phyloP scores from a whole-genome alignment of 1,284 basidiomycete genomes.

The Serendipita sp. region DNA sequence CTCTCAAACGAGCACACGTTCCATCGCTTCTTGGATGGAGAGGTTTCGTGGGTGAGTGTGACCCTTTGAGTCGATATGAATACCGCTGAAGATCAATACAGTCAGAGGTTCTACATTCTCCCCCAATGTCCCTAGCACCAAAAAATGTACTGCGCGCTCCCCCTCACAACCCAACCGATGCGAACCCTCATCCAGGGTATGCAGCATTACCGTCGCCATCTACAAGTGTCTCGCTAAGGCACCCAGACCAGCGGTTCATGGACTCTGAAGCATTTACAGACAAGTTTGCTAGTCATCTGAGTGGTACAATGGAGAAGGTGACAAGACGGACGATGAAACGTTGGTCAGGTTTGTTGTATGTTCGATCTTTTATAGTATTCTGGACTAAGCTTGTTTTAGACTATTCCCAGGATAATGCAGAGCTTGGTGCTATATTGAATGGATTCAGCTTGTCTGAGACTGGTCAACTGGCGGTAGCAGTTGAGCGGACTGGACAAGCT shows the following conservation, averaged over 20 bases:
- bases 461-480: constrained; percentile 55
- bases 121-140: constrained; percentile 78
- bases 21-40: constrained; percentile 87
- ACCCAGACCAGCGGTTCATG: constrained; percentile 85
- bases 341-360: constrained; percentile 60
- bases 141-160: constrained; percentile 95
- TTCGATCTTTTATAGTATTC: background rate
- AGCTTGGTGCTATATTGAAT: constrained; percentile 90
- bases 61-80: constrained; percentile 14
- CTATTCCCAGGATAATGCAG: constrained; percentile 78
- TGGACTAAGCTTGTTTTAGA: constrained; percentile 31
- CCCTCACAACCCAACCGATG: constrained; percentile 84
- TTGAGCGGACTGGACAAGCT: constrained; percentile 91
- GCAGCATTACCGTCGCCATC: constrained; percentile 79
- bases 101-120: constrained; percentile 84
- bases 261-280: constrained; percentile 95
- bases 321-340: constrained; percentile 83
- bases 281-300: constrained; percentile 87
- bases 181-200: constrained; percentile 60
- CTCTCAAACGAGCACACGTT: constrained; percentile 89
- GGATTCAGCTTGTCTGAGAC: constrained; percentile 86
- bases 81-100: constrained; percentile 21
- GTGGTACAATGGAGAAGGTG: constrained; percentile 89
- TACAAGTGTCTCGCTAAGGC: constrained; percentile 68
- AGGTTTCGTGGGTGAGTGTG: constrained; percentile 78